phyloP scores from a whole-genome alignment of 2,329 filamentous ascomycete genomes.

The Calonectria fujianensis region DNA sequence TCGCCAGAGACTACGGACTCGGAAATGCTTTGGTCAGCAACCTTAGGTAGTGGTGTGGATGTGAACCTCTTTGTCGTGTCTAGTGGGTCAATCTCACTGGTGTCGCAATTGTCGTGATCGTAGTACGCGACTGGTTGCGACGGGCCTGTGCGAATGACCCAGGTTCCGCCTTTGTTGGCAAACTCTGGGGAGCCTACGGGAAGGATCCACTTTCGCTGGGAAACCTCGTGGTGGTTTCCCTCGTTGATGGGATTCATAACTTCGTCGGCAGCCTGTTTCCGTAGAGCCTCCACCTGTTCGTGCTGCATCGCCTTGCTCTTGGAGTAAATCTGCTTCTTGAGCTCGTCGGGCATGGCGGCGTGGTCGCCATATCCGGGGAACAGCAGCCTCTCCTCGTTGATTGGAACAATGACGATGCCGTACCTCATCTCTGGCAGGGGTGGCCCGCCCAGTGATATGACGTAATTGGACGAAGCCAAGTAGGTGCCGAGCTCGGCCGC shows the following conservation, averaged over 20 bases:
- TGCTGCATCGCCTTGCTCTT: slow-evolving; percentile 14
- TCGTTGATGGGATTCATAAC: neutral
- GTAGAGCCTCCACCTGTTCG: neutral
- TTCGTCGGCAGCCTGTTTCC: neutral
- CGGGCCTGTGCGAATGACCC: neutral
- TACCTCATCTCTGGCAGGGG: slow-evolving; percentile 13
- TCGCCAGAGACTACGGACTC: neutral
- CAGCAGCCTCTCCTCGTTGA: neutral
- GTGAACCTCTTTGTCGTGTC: neutral
- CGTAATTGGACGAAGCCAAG: slow-evolving; percentile 18
- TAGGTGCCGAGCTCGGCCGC: slow-evolving; percentile 22
- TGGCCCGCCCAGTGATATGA: slow-evolving; percentile 20
- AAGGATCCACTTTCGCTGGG: neutral
- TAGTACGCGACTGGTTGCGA: neutral
- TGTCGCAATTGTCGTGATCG: neutral
- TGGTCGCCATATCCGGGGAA: slow-evolving; percentile 17
- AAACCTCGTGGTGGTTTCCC: neutral
- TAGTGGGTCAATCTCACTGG: neutral
- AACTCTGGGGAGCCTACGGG: neutral
- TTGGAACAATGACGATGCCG: slow-evolving; percentile 8
- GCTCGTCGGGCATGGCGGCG: slow-evolving; percentile 12
- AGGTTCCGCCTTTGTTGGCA: neutral
- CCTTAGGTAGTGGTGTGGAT: neutral
- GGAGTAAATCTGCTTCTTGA: slow-evolving; percentile 11
- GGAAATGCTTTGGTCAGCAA: neutral